Evolutionary conservation across 1,284 basidiomycete genomes (phyloP).

Genomic region (Fomitopsis schrenkii): DNA sequence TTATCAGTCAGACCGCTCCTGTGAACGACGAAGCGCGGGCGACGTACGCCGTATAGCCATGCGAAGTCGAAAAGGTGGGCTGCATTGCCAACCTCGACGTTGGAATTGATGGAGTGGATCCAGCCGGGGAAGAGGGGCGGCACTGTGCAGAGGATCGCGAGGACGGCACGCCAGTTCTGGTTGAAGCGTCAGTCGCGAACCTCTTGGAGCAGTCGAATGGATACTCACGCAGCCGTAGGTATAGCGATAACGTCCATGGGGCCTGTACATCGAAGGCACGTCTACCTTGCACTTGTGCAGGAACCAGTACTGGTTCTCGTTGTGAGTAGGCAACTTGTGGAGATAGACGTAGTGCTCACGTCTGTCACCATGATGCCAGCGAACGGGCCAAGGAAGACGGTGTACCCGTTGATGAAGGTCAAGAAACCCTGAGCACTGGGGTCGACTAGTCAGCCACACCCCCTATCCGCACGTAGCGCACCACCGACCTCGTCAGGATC

Average conservation of each 20-base stretch:
- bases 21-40: not conserved
- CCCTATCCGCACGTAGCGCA: not conserved
- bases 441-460: conserved; percentile 12
- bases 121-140: conserved; percentile 67
- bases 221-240: conserved; percentile 55
- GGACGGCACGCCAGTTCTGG: conserved; percentile 72
- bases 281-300: conserved; percentile 60
- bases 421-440: conserved; percentile 44
- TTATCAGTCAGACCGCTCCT: not conserved
- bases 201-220: not conserved
- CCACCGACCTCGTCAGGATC: conserved; percentile 40
- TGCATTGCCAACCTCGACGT: conserved; percentile 49
- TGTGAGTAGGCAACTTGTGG: not conserved
- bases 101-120: conserved; percentile 59
- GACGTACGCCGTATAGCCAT: conserved; percentile 66
- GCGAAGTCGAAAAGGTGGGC: conserved; percentile 59
- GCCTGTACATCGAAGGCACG: conserved; percentile 69
- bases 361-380: conserved; percentile 73
- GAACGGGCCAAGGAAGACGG: conserved; percentile 71
- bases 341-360: conserved; percentile 33
- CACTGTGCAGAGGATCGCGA: conserved; percentile 59
- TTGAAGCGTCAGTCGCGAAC: not conserved
- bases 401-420: conserved; percentile 65
- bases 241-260: conserved; percentile 61
- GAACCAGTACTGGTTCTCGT: conserved; percentile 52